Percentiles rank a stretch among this genome's conserved stretches.
These are phyloP conservation scores for Kluyveromyces dobzhanskii DNA, from an alignment of 805 yeast species.

Conservation along the genomic window DNA sequence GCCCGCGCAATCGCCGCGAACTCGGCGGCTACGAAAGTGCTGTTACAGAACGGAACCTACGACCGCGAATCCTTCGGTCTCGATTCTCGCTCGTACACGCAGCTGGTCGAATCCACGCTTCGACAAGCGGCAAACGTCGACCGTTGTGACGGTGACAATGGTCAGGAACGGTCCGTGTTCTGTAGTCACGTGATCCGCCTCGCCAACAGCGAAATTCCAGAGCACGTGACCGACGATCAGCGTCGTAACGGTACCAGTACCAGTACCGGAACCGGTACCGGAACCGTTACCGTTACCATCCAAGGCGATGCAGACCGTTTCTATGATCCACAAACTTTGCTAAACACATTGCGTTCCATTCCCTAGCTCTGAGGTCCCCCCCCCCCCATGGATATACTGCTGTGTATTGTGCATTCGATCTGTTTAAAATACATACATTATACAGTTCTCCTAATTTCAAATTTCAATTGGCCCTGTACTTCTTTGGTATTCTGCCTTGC, in stretches of 20 bases:
- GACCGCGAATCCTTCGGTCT: constrained; percentile 78
- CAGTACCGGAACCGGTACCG: too few relatives aligned
- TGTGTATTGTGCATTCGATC: too few relatives aligned
- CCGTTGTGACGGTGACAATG: background rate
- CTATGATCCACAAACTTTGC: background rate
- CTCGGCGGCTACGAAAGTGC: constrained; percentile 36
- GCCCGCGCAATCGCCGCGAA: constrained; percentile 46
- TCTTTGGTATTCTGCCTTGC: constrained; percentile 32
- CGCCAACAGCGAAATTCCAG: background rate
- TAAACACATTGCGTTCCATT: background rate
- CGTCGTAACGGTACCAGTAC: too few relatives aligned
- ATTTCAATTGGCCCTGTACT: constrained; percentile 20
- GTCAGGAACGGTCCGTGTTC: background rate
- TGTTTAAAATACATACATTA: too few relatives aligned
- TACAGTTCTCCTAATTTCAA: too few relatives aligned
- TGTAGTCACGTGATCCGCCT: background rate
- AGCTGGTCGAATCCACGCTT: constrained; percentile 30
- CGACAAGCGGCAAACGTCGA: background rate
- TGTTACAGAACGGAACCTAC: constrained; percentile 61
- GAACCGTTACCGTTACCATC: too few relatives aligned
- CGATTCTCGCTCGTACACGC: constrained; percentile 50
- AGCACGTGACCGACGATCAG: too few relatives aligned
- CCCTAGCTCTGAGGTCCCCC: too few relatives aligned
- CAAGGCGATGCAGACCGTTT: too few relatives aligned
- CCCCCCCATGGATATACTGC: too few relatives aligned